Conservation (phyloP, 2,329 filamentous ascomycete genomes). For the Monilinia polystroma region DNA sequence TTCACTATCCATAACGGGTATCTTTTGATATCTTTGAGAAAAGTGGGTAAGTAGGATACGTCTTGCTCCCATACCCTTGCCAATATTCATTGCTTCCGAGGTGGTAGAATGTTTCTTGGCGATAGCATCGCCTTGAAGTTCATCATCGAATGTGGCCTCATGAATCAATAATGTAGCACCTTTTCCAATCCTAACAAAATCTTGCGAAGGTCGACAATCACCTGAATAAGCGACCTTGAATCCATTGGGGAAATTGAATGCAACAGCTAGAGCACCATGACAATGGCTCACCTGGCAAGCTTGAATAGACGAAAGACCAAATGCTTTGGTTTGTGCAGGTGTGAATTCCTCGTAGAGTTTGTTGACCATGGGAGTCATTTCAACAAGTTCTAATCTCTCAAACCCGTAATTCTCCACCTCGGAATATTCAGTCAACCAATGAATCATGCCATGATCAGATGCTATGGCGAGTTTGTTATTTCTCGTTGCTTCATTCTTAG, state of each 20-base stretch:
- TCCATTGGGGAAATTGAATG: conserved; percentile 72
- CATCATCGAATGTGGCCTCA: conserved; percentile 94
- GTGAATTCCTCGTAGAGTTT: conserved; percentile 40
- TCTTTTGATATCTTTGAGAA: conserved; percentile 75
- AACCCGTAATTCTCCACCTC: conserved; percentile 75
- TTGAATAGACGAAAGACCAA: conserved; percentile 66
- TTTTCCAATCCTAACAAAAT: conserved; percentile 69
- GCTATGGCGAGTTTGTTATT: conserved; percentile 59
- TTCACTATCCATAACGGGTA: conserved; percentile 42
- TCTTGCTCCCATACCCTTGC: conserved; percentile 73
- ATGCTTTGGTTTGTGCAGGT: conserved; percentile 47
- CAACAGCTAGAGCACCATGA: conserved; percentile 70
- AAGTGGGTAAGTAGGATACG: conserved; percentile 90
- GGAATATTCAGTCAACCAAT: conserved; percentile 77
- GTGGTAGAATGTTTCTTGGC: conserved; percentile 92
- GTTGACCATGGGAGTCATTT: conserved; percentile 25
- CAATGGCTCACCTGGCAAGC: conserved; percentile 75
- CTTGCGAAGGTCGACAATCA: conserved; percentile 77
- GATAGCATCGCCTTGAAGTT: conserved; percentile 71
- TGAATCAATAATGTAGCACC: conserved; percentile 84
- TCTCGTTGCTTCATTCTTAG: conserved; percentile 43
- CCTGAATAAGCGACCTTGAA: conserved; percentile 93
- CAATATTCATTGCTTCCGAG: conserved; percentile 78
- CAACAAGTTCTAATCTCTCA: conserved; percentile 43
- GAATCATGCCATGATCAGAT: conserved; percentile 68